Conservation (phyloP, 108 stramenopile genomes). For the Schizochytrium sp. region DNA sequence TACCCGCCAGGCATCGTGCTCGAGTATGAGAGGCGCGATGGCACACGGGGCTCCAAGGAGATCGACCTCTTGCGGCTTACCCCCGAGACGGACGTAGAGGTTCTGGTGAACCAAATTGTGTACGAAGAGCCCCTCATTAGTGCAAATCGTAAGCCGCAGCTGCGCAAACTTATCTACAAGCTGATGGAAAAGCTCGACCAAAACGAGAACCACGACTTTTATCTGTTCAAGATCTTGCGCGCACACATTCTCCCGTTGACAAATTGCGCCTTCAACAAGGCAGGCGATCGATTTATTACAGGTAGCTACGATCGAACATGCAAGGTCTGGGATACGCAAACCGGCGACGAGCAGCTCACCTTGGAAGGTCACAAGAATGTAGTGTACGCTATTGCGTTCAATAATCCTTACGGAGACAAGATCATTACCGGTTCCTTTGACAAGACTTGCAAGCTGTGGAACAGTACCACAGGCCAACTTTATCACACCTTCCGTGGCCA, state of each 20-base stretch:
- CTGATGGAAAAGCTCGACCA: slow-evolving; percentile 39
- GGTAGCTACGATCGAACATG: slow-evolving; percentile 60
- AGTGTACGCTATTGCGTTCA: slow-evolving; percentile 65
- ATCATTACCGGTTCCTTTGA: slow-evolving; percentile 62
- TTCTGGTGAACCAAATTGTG: slow-evolving; percentile 55
- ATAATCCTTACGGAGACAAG: slow-evolving; percentile 60
- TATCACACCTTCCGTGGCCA: slow-evolving; percentile 61
- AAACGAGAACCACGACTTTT: slow-evolving; percentile 48
- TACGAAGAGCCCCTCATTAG: slow-evolving; percentile 56
- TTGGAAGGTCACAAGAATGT: slow-evolving; percentile 61
- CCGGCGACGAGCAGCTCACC: slow-evolving; percentile 58
- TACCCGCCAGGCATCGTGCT: slow-evolving; percentile 61
- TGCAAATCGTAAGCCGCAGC: slow-evolving; percentile 47
- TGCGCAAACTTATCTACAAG: slow-evolving; percentile 48
- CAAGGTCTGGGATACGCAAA: slow-evolving; percentile 59
- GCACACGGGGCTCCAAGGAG: slow-evolving; percentile 51
- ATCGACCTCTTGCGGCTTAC: slow-evolving; percentile 57
- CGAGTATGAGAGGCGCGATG: slow-evolving; percentile 55
- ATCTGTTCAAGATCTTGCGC: slow-evolving; percentile 56
- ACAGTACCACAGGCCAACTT: slow-evolving; percentile 37
- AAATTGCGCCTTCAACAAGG: slow-evolving; percentile 65
- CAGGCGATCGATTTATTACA: slow-evolving; percentile 60
- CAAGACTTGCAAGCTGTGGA: slow-evolving; percentile 57
- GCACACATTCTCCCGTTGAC: slow-evolving; percentile 62
- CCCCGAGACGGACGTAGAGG: slow-evolving; percentile 39